Percentiles rank a stretch among this genome's conserved stretches.
Conservation (phyloP, 2,329 filamentous ascomycete species). For the Fonsecaea pedrosoi region DNA sequence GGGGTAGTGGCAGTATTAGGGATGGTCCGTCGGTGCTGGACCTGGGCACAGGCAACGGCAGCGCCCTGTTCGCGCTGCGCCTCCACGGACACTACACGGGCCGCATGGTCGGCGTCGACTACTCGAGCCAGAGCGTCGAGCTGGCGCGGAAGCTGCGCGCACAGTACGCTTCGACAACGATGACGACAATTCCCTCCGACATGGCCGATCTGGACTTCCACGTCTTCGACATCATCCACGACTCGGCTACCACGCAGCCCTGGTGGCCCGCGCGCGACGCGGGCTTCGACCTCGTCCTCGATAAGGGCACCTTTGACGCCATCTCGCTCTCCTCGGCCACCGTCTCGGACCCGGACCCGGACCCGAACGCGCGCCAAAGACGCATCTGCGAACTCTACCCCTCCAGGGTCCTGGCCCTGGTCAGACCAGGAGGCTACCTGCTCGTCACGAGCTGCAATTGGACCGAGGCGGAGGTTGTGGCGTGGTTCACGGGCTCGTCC, state of each 20-base stretch:
- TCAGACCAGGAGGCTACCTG: constrained; percentile 74
- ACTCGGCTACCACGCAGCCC: constrained; percentile 35
- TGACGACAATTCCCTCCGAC: constrained; percentile 6
- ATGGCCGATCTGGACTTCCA: constrained; percentile 66
- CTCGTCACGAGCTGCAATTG: constrained; percentile 97
- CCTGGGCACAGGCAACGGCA: constrained; percentile 92
- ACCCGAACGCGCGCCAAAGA: constrained; percentile 27
- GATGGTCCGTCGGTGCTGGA: constrained; percentile 63
- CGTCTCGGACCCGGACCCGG: constrained; percentile 39
- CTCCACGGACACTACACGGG: constrained; percentile 70
- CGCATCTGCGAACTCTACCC: constrained; percentile 78
- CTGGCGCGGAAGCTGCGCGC: constrained; percentile 71
- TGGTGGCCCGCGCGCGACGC: constrained; percentile 51
- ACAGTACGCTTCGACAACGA: constrained; percentile 39
- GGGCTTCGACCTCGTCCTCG: constrained; percentile 90
- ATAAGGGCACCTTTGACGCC: constrained; percentile 98
- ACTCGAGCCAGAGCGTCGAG: constrained; percentile 74
- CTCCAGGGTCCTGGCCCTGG: constrained; percentile 69
- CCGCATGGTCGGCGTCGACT: constrained; percentile 84
- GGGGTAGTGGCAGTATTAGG: background rate
- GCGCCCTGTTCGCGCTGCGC: constrained; percentile 81
- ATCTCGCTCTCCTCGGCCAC: constrained; percentile 69
- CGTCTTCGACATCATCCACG: constrained; percentile 45
- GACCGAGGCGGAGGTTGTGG: constrained; percentile 84
- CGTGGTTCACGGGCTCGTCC: constrained; percentile 71